Base-by-base conservation (phyloP, 108 stramenopile genomes). In the Cyclotella sp. region DNA sequence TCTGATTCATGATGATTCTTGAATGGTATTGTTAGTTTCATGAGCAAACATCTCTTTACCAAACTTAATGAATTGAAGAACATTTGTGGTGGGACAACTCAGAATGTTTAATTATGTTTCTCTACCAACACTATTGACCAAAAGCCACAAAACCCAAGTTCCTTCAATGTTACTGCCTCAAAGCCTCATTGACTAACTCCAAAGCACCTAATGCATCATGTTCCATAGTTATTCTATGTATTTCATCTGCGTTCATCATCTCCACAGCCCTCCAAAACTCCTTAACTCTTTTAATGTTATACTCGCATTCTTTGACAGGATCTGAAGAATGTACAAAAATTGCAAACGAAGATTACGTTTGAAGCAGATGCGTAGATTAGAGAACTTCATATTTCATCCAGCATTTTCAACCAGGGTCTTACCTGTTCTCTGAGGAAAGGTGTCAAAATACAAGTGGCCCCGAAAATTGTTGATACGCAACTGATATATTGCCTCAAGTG, bases 381-480 rank as follows among this genome's bases (percentile, higher is more conserved):
- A 34, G 34, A 34, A 6, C 34, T 34, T 34, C 34, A 34, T 34
- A 5, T 5, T 34, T 34, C 34, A 34, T 34, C 34, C 34, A 34
- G 6, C 34, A 34, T 34, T 34, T 34, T 34, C 34, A 34, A 34
- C 34, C 34, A 34, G 6, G 34, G 2, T 34, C 34, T 34, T 34
- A 34, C 34, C 34, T 5, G 82, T 87, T 57, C 91, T 82, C 68
- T 92, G 92, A 21, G 95, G 95, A 62, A 96, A 96, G 11, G 95
- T 96, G 61, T 96, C 95, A 82, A 96, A 96, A 67, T 96, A 96
- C 11, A 96, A 76, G 66, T 96, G 95, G 12, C 95, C 95, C 13
- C 57, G 47, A 63, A 90, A 96, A 14, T 78, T 51, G 12, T 86
- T 91, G 49, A 60, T 70, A n/a, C 85, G 74, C 42, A 95, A 62